Evolutionary conservation across 2,329 filamentous ascomycete species (phyloP).

Genomic region (Ophiosphaerella korrae): DNA sequence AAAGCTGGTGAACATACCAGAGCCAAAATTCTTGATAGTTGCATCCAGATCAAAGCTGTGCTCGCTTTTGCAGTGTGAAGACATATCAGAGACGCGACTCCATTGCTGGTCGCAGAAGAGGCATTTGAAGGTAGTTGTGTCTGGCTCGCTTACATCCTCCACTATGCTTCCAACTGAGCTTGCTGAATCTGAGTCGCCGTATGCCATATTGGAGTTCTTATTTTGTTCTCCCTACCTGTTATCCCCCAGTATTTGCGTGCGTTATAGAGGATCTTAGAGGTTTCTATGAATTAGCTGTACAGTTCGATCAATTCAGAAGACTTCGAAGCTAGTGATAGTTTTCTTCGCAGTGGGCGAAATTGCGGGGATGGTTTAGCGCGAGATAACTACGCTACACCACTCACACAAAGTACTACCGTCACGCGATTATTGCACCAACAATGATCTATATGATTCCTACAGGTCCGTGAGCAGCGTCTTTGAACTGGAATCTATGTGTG

Average conservation of each 20-base stretch:
- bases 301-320: slow-evolving; percentile 17
- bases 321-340: slow-evolving; percentile 32
- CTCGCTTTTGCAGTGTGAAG: slow-evolving; percentile 32
- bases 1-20: slow-evolving; percentile 23
- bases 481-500: background rate
- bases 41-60: slow-evolving; percentile 34
- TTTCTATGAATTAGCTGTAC: background rate
- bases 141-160: slow-evolving; percentile 43
- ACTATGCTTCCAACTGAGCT: slow-evolving; percentile 43
- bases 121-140: slow-evolving; percentile 43
- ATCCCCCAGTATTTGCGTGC: background rate
- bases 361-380: slow-evolving; percentile 29
- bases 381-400: slow-evolving; percentile 16
- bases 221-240: too few relatives aligned
- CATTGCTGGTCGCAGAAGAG: slow-evolving; percentile 43
- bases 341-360: slow-evolving; percentile 28
- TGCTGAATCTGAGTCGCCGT: slow-evolving; percentile 36
- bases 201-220: slow-evolving; percentile 26
- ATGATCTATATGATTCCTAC: too few relatives aligned
- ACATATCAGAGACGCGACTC: slow-evolving; percentile 33
- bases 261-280: background rate
- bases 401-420: too few relatives aligned
- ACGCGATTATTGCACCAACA: too few relatives aligned
- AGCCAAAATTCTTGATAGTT: slow-evolving; percentile 36
- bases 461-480: too few relatives aligned